Base-by-base conservation (phyloP, 768 basidiomycete species). In the Phylloporus sp. region DNA sequence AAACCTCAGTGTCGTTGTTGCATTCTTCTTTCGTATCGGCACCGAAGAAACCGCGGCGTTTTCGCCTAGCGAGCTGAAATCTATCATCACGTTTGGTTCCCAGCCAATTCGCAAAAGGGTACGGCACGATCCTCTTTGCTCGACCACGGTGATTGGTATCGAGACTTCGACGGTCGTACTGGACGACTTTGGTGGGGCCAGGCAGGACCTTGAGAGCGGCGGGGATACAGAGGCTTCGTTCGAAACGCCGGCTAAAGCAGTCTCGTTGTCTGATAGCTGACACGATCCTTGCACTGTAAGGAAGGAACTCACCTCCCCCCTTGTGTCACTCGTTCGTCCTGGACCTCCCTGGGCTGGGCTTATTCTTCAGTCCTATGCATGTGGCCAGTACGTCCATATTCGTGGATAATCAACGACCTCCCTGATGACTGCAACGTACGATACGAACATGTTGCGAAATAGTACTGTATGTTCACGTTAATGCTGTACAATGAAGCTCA, bases 1-100 rank as follows among this genome's bases (percentile, higher is more conserved):
- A 4, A 47, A 47, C 26, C 35, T 47, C 12, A 47, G 26, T n/a
- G 46, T 52, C 5, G 42, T 52, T 18, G 39, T 40, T 7, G 50
- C 50, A 2, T 47, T 52, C 29, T 20, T 52, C 50, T 47, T 47
- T 29, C 50, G 50, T 39, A 52, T 47, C 24, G 39, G 39, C 2
- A 41, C 50, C 9, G 50, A 52, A 32, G 45, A 52, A 16, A 32
- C 29, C 1, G 36, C 47, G 0, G 29, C 20, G 12, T 47, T 47
- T 28, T 34, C 46, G 12, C 46, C 35, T 2, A 38, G 18, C 2
- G 35, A 39, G 15, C 27, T 48, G 20, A 29, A 22, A 31, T 31
- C 38, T 5, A 7, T 39, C 3, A 8, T 48, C 38, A 48, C 47
- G 2, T 48, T 48, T 15, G 47, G 47, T 16, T 48, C 47, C 2